Conservation (phyloP, 257 asterid species). For the Fraxinus anomala region DNA sequence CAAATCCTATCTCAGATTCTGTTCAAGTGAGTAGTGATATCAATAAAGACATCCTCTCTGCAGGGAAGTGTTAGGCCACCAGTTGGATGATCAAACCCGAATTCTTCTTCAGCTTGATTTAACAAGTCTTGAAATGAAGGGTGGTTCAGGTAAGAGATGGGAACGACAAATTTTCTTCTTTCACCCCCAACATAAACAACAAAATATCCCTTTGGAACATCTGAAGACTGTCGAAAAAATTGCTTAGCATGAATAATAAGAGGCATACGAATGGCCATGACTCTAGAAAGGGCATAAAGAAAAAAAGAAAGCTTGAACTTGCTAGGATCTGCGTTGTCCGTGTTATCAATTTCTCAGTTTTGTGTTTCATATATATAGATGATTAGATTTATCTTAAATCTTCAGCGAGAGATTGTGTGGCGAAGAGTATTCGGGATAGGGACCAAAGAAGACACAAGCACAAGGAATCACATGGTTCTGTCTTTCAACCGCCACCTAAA, state of each 20-base stretch:
- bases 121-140: constrained; percentile 40
- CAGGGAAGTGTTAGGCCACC: constrained; percentile 49
- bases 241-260: background rate
- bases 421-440: too few species aligned
- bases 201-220: constrained; percentile 47
- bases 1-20: constrained; percentile 14
- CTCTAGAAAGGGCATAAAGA: background rate
- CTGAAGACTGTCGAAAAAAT: constrained; percentile 38
- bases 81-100: constrained; percentile 41
- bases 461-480: constrained; percentile 8
- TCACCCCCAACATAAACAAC: constrained; percentile 42
- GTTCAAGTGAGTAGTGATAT: constrained; percentile 12
- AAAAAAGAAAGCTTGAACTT: background rate
- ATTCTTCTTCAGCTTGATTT: constrained; percentile 36
- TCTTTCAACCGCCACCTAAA: background rate
- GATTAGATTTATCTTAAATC: too few species aligned
- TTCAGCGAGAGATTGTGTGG: too few species aligned
- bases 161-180: constrained; percentile 36
- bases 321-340: too few species aligned
- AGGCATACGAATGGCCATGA: constrained; percentile 32
- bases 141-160: constrained; percentile 39
- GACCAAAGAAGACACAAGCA: background rate
- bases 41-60: constrained; percentile 29
- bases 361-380: too few species aligned
- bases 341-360: too few species aligned